Evolutionary conservation across 2,329 filamentous ascomycete genomes (phyloP), one percentile per base, ranked within the genome.

Genomic region (Claviceps paspali): DNA sequence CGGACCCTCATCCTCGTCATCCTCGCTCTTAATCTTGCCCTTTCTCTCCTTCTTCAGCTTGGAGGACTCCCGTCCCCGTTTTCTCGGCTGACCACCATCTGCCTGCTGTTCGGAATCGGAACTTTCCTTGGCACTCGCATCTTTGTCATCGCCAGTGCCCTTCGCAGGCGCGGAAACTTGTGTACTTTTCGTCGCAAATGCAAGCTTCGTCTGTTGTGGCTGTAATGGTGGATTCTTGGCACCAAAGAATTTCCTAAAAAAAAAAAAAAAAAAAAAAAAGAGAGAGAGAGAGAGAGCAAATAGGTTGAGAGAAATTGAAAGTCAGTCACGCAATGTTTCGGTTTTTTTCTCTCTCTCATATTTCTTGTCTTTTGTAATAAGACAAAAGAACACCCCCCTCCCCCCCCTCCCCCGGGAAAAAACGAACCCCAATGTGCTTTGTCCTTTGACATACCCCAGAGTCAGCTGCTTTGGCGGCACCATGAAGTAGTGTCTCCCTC

Each of bases 361-460:
- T 14, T 8, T 9, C 5, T 8, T 6, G 12, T 14, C 3, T 29
- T 7, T 14, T 19, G 11, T 32, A n/a, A n/a, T n/a, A n/a, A n/a
- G n/a, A n/a, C n/a, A n/a, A n/a, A n/a, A n/a, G n/a, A n/a, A n/a
- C n/a, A n/a, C n/a, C n/a, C n/a, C n/a, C n/a, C n/a, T n/a, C n/a
- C n/a, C n/a, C n/a, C n/a, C n/a, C n/a, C n/a, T n/a, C n/a, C n/a
- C n/a, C n/a, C n/a, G n/a, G 12, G 12, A n/a, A n/a, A 6, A 15
- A 18, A 60, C 74, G 46, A 56, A 86, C 82, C 78, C 73, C 57
- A 88, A 63, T 49, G 78, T 84, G 53, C 70, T 74, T 65, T 88
- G 82, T 50, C 76, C 63, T 60, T 74, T 79, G 44, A 88, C 85
- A 63, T 91, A 93, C 86, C 83, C 83, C 57, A 93, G 63, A 43